A percentile compares a stretch with the other conserved stretches of the same genome.
phyloP scores from a whole-genome alignment of 768 basidiomycete species.

The Trichaptum fuscoviolaceum region DNA sequence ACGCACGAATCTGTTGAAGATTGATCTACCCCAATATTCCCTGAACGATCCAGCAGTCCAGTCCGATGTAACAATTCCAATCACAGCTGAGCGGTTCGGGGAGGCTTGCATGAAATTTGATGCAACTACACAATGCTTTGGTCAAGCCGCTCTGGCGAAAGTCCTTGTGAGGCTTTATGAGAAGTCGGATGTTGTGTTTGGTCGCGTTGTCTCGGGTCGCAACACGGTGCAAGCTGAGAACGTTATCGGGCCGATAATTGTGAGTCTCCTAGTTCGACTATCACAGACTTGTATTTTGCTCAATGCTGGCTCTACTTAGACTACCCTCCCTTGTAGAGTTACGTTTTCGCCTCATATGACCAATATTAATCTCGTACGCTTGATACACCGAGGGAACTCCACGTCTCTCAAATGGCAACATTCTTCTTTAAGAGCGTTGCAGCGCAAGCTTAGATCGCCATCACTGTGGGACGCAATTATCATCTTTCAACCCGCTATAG shows the following conservation, averaged over 20 bases:
- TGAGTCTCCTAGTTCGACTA: slow-evolving; percentile 19
- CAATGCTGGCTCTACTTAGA: slow-evolving; percentile 21
- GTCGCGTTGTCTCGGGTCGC: slow-evolving; percentile 42
- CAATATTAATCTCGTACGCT: slow-evolving; percentile 31
- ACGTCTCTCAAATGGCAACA: slow-evolving; percentile 40
- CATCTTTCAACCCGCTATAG: slow-evolving; percentile 33
- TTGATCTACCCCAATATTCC: neutral
- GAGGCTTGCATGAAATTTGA: slow-evolving; percentile 17
- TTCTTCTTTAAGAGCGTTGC: slow-evolving; percentile 38
- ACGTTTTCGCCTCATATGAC: slow-evolving; percentile 19
- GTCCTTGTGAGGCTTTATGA: slow-evolving; percentile 18
- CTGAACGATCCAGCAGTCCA: neutral
- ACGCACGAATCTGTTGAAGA: neutral
- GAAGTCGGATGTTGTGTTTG: slow-evolving; percentile 37
- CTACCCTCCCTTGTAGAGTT: slow-evolving; percentile 41
- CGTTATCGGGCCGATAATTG: slow-evolving; percentile 43
- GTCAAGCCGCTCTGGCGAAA: slow-evolving; percentile 28
- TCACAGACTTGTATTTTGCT: neutral
- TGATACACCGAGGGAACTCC: slow-evolving; percentile 34
- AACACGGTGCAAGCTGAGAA: slow-evolving; percentile 34
- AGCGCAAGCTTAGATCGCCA: slow-evolving; percentile 25
- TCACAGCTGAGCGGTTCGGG: neutral
- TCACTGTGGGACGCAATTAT: slow-evolving; percentile 39
- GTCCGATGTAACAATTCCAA: neutral
- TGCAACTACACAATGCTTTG: slow-evolving; percentile 33